Evolutionary conservation across 345 rosid genomes (phyloP), one percentile per base, ranked within the genome.

Genomic region (Cochlearia excelsa): DNA sequence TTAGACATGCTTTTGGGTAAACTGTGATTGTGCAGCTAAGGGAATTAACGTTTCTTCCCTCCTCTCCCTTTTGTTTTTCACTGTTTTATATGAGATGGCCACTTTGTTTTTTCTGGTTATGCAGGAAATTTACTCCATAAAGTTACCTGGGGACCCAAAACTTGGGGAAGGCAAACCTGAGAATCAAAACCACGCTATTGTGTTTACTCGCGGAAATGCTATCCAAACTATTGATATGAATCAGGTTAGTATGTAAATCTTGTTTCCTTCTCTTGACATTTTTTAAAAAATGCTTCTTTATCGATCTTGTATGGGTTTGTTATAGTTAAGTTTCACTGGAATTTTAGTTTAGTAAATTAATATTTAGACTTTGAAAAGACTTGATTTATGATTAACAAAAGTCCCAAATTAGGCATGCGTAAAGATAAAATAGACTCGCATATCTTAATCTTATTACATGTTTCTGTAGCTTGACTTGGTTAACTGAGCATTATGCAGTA

Each of bases 101-200:
- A 40, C 44, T 49, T 55, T 45, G 26, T 37, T 34, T 61, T 70
- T 60, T 61, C 40, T 57, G 55, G 54, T 48, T 31, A 56, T 79
- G 67, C 79, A 91, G 98, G 96, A 91, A 83, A 80, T 91, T 65
- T 91, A 86, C 79, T 86, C 95, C 48, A 77, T 91, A 68, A 88
- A 84, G 74, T 80, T 91, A 76, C 95, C 98, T 49, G 98, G 98
- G 77, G 76, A 91, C 74, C 98, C 98, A 6, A 92, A 92, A 78
- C 81, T 92, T 72, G 98, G 98, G 35, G 96, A 92, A 75, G 98
- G 98, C 59, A 92, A 88, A 77, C 98, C 98, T 59, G 98, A 92
- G 81, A 92, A 92, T 79, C 98, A 92, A 80, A 92, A 92, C 67
- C 98, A 92, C 68, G 98, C 98, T 11, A 74, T 92, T 77, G 64